Evolutionary conservation across 371 early-diverging fungal species (phyloP).

Genomic region (Mucor saturninus): DNA sequence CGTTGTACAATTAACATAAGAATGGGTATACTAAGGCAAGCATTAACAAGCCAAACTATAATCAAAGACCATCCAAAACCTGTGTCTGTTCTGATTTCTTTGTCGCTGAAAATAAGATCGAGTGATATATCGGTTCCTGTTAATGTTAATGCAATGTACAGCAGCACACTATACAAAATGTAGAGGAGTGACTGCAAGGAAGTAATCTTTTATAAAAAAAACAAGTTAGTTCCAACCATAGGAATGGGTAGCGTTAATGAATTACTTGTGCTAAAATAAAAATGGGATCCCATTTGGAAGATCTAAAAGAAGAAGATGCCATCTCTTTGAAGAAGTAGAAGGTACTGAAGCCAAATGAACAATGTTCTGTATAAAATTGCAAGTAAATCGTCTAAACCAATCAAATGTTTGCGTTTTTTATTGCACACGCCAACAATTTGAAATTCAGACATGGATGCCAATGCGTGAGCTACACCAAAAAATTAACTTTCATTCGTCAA

Average conservation of each 20-base stretch:
- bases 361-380: too few relatives aligned
- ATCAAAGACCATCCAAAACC: conserved; percentile 76
- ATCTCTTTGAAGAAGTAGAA: background rate
- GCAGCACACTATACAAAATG: conserved; percentile 59
- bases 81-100: conserved; percentile 69
- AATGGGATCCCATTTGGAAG: conserved; percentile 54
- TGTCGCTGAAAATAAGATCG: conserved; percentile 67
- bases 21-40: conserved; percentile 50
- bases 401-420: too few relatives aligned
- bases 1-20: conserved; percentile 77
- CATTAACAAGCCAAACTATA: conserved; percentile 70
- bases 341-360: too few relatives aligned
- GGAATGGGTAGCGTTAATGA: background rate
- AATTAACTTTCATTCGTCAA: too few relatives aligned
- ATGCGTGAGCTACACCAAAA: too few relatives aligned
- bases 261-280: conserved; percentile 52
- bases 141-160: conserved; percentile 59
- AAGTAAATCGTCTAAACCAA: too few relatives aligned
- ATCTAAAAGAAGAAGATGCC: conserved; percentile 44
- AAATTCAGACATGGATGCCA: too few relatives aligned
- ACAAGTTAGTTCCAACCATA: background rate
- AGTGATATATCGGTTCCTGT: conserved; percentile 71
- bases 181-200: conserved; percentile 70
- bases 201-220: conserved; percentile 45
- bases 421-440: too few relatives aligned